Base-by-base conservation (phyloP, 352 stramenopile genomes). In the Phytophthora pinifolia region DNA sequence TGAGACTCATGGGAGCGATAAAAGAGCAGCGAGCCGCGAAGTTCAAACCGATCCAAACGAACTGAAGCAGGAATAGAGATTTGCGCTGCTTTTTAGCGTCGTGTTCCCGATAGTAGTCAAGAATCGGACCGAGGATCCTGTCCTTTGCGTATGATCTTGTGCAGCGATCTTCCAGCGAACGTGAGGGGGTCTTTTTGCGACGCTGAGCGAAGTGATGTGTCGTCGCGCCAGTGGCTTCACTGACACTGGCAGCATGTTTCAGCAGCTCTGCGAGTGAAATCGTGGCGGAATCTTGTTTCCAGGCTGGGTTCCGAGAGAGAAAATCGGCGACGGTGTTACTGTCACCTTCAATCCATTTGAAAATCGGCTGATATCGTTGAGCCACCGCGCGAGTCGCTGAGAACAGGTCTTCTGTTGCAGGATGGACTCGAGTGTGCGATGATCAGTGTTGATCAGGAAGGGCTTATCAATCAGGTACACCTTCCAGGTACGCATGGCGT, bases 391-490 rank as follows among this genome's bases (percentile, higher is more conserved):
- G 6, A 50, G 17, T 4, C 43, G 43, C 13, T 50, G 43, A 20
- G 25, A 44, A 10, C 37, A 47, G 13, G 46, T 54, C 27, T 54
- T 42, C 15, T 46, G 47, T 17, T 31, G 9, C 12, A 55, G 25
- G 22, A 46, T 55, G 3, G 46, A 51, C 14, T 62, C 44, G 9
- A 66, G 18, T 2, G 44, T 66, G 4, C 37, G 49, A 32, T 61
- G 58, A 43, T 61, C 50, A 0, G 51, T 67, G 30, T 57, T 53
- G 8, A 62, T 46, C 22, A 44, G 50, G 15, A 62, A 58, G 8
- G 42, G 59, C 25, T 54, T 43, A 25, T 67, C 59, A 22, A 67
- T 56, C 17, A 22, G 20, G 3, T 22, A 22, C 20, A 22, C 20
- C 20, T 22, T 22, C 20, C 20, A 22, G 1, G 20, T 22, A 22